Evolutionary conservation across 345 rosid genomes (phyloP).

Genomic region (Psidium guajava): DNA sequence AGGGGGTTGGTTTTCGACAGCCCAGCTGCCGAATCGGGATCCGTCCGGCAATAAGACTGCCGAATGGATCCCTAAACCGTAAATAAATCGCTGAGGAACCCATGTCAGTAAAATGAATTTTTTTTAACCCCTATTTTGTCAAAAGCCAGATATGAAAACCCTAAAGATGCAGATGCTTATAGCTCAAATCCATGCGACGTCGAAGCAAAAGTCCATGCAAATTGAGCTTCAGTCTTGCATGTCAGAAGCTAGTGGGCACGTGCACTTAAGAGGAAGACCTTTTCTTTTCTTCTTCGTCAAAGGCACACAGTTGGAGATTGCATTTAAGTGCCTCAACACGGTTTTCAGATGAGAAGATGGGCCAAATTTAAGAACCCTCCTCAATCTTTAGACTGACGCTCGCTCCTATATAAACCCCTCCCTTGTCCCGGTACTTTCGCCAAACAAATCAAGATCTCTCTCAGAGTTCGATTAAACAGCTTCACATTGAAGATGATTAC

Average conservation of each 20-base stretch:
- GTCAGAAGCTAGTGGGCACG: neutral
- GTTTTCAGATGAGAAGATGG: constrained; percentile 28
- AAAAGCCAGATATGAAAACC: too few species aligned
- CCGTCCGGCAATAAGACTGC: too few species aligned
- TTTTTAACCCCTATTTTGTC: too few species aligned
- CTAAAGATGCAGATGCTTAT: neutral
- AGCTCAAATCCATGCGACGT: neutral
- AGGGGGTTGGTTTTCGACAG: too few species aligned
- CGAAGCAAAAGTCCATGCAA: neutral
- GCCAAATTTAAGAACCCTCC: constrained; percentile 5
- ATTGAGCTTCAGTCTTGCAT: neutral
- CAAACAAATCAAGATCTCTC: neutral
- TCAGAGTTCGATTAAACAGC: neutral
- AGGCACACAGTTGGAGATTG: constrained; percentile 14
- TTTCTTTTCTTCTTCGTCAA: neutral
- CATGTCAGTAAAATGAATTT: too few species aligned
- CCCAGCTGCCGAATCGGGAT: too few species aligned
- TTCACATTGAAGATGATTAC: neutral
- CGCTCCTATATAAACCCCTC: constrained; percentile 5
- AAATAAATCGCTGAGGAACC: too few species aligned
- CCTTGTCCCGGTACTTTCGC: constrained; percentile 2
- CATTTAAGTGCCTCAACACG: constrained; percentile 19
- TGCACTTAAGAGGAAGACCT: neutral
- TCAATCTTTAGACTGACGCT: neutral
- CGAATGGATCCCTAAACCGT: too few species aligned